Base-by-base conservation (phyloP, 2,329 filamentous ascomycete species). In the Xylaria sp. region DNA sequence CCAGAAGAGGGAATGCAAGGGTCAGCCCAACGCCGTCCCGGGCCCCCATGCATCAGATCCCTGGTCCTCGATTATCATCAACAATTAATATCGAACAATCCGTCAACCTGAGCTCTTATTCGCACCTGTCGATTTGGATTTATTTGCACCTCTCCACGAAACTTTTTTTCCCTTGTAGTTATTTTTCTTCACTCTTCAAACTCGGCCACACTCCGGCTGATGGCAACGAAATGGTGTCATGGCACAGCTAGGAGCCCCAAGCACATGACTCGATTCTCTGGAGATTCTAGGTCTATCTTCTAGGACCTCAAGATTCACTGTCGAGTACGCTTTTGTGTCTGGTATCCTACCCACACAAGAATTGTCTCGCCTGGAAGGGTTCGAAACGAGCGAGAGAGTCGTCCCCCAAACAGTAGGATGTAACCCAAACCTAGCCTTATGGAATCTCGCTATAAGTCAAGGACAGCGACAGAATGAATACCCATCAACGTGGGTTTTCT, bases 1-100 rank as follows among this genome's bases (percentile, higher is more conserved):
- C 75, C 71, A 73, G 62, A 74, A 72, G 71, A 70, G 66, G 66
- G 65, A 73, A 71, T 75, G 68, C 75, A 75, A 71, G 75, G 75
- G 70, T 75, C 73, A 70, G 64, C 69, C 65, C 71, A 71, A 73
- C 64, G 67, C 71, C 67, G 69, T 72, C 67, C 71, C 72, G 67
- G 69, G 69, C 64, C 71, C 70, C 65, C 65, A 71, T 69, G 69
- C 69, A 65, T 69, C 69, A 66, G 57, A 70, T 65, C 67, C 71
- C 68, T 70, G 66, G 61, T 53, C 63, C 57, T 65, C 70, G 65
- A 68, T 64, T 66, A 70, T 69, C 70, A 72, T 69, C 68, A 61
- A 68, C 58, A 61, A 51, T 69, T 71, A 69, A 69, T 72, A 67
- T 67, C 61, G 60, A 65, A 59, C 66, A 65, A 68, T 67, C 61